Conservation (phyloP, 495 filamentous ascomycete species). For the Tuber microsphaerosporum region DNA sequence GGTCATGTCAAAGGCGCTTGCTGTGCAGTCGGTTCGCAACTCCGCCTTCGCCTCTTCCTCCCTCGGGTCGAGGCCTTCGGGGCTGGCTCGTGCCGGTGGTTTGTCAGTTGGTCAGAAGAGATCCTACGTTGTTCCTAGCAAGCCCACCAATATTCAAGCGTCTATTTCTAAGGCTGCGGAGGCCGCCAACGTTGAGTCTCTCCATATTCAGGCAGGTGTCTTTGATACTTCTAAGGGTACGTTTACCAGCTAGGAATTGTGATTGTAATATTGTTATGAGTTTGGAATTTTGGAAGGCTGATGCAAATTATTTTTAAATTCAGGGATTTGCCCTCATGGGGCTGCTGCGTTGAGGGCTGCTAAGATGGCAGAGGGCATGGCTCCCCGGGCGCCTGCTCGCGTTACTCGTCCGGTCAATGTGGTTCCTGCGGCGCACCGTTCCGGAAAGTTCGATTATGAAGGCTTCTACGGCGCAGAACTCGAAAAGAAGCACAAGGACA, state of each 20-base stretch:
- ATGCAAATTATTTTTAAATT: background rate
- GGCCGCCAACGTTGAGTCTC: slow-evolving; percentile 31
- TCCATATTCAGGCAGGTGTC: slow-evolving; percentile 39
- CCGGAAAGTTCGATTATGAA: slow-evolving; percentile 74
- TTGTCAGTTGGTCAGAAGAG: slow-evolving; percentile 38
- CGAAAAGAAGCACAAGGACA: slow-evolving; percentile 99
- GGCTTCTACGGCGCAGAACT: slow-evolving; percentile 80
- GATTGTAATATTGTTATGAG: slow-evolving; percentile 1
- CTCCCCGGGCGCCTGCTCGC: slow-evolving; percentile 16
- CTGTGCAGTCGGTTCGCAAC: slow-evolving; percentile 68
- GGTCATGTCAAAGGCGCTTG: slow-evolving; percentile 95
- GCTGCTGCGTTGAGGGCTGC: slow-evolving; percentile 37
- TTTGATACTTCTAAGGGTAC: slow-evolving; percentile 39
- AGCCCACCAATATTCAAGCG: slow-evolving; percentile 31
- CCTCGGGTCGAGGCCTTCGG: slow-evolving; percentile 39
- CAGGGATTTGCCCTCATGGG: slow-evolving; percentile 41
- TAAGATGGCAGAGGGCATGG: slow-evolving; percentile 26
- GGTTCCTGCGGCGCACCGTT: slow-evolving; percentile 16
- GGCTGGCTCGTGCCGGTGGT: slow-evolving; percentile 38
- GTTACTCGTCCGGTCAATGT: slow-evolving; percentile 44
- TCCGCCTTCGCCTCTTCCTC: slow-evolving; percentile 37
- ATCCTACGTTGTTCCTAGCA: slow-evolving; percentile 39
- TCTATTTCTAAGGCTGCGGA: slow-evolving; percentile 24
- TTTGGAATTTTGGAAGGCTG: background rate
- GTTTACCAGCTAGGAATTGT: background rate